Conservation (phyloP, 805 yeast genomes). For the Kodamaea hsintzibuensis region DNA sequence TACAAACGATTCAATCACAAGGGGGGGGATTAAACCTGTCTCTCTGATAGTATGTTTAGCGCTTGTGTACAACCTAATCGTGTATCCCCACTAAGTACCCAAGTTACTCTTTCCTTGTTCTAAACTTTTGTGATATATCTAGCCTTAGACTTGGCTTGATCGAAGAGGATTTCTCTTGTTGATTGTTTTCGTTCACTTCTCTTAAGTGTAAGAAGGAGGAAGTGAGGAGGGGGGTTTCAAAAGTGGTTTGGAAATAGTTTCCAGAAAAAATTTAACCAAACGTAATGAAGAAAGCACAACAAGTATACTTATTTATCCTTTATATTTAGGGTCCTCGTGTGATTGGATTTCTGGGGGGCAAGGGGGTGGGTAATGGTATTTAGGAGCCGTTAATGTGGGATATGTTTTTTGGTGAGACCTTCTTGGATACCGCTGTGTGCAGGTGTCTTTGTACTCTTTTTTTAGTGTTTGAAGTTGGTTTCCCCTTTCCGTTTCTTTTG, state of each 20-base stretch:
- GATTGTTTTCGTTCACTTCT: background rate
- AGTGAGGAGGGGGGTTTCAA: background rate
- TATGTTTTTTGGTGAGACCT: background rate
- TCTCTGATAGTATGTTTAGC: too few relatives aligned
- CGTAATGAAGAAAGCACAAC: background rate
- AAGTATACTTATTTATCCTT: background rate
- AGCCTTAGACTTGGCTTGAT: background rate
- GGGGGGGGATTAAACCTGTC: background rate
- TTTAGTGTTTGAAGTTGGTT: background rate
- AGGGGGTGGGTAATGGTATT: background rate
- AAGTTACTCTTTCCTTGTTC: background rate
- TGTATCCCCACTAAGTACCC: too few relatives aligned
- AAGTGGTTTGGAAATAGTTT: background rate
- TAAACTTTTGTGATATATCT: background rate
- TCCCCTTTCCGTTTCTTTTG: background rate
- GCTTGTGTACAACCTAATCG: too few relatives aligned
- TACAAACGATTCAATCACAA: background rate
- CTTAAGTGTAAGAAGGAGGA: background rate
- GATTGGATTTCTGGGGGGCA: background rate
- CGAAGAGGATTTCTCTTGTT: background rate
- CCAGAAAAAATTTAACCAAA: background rate
- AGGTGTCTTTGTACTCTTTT: background rate
- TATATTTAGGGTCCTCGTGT: background rate
- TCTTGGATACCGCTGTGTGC: background rate
- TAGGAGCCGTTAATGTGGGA: background rate